Base-by-base conservation (phyloP, 1,284 basidiomycete species). In the Leccinum variabile region DNA sequence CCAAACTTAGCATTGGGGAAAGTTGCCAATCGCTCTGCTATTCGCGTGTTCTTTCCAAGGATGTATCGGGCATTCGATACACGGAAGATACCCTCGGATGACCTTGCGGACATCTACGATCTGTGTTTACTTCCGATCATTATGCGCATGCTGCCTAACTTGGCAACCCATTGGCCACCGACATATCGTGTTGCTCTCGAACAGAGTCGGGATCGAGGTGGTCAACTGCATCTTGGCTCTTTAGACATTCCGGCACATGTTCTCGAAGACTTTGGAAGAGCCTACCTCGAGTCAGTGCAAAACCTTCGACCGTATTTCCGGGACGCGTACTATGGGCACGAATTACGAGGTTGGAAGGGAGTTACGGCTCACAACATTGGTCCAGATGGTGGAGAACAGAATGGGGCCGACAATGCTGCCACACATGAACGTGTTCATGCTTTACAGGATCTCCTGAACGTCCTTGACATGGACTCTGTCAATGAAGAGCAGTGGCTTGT, bases 301-400 rank as follows among this genome's bases (percentile, higher is more conserved):
- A 28, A 30, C 14, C 30, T 60, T 6, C 4, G 41, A 6, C 55
- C 57, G 0, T 52, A 58, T 1, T 68, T 68, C 10, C 5, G 1
- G 0, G 57, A 64, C 16, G 55, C 67, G 0, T 66, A 66, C 11
- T 68, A 68, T 33, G 55, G 25, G 1, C 67, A 68, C 28, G 62
- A 68, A 49, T 44, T 68, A 1, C 32, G 35, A 1, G 59, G 67
- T 7, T 66, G 61, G 60, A 68, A 63, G n/a, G 59, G 4, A 0
- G 59, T 46, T 0, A 68, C 46, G 0, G 52, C 59, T 1, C 67
- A 68, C 3, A 54, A 65, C 22, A 22, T 49, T 10, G 46, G 46
- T 49, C 18, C 22, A 10, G 46, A 49, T 44, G 41, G 41, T 18
- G n/a, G 41, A 8, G 16, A 44, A 8, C 7, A 44, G n/a, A 25